Base-by-base conservation (phyloP, 805 yeast genomes). In the Diddensiella transvaalensis region DNA sequence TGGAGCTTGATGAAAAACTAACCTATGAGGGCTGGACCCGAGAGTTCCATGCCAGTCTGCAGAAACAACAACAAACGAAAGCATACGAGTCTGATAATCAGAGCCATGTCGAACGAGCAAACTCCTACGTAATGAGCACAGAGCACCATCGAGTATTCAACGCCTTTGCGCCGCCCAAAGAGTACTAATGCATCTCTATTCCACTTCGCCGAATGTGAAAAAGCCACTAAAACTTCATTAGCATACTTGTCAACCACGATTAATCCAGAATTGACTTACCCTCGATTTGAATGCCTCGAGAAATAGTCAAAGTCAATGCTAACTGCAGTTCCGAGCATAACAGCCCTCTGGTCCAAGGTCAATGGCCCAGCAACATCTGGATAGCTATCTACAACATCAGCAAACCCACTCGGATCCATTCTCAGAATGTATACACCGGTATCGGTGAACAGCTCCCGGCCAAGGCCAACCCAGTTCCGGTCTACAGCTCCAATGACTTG, bases 221-320 rank as follows among this genome's bases (percentile, higher is more conserved):
- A 55, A 48, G 6, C 58, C 58, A 30, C 30, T 39, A 39, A 10
- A 39, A 39, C 24, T 10, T 18, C n/a, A 10, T 18, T 10, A n/a
- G n/a, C 10, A 36, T 15, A 18, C 10, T 10, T 11, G 10, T 10
- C 40, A 36, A 36, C 10, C 10, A 36, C 11, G 21, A n/a, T 36
- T 10, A 10, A 10, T 10, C 15, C 17, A 10, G 21, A 10, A 36
- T 15, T 10, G 10, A 42, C 56, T 51, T 49, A 54, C 23, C 77
- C 75, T 19, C 76, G 74, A 33, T 81, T 74, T 17, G 91, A 82
- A 64, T 90, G 97, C 64, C 98, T 77, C n/a, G 96, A 87, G 67
- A 93, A 93, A 69, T 90, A 93, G 67, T 93, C 99, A 66, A 88
- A 93, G 66, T 93, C 99, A 51, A 93, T 84, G 50, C 95, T 85